phyloP scores from a whole-genome alignment of 2,329 filamentous ascomycete species.

The Aspergillus amoenus region DNA sequence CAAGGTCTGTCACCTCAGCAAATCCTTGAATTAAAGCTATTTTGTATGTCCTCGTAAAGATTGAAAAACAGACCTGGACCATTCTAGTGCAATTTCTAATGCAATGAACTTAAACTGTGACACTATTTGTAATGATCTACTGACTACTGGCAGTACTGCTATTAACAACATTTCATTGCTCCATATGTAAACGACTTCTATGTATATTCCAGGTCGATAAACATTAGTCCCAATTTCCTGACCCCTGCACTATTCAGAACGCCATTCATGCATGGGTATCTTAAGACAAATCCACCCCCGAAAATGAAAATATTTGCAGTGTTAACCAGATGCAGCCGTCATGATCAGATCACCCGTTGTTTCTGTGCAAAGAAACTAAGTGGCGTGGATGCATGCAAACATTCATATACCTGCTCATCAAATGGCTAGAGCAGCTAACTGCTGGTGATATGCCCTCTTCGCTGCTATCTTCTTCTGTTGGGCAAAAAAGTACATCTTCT shows the following conservation, averaged over 20 bases:
- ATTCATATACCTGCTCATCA: background rate
- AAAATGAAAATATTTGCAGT: background rate
- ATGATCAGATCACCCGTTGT: background rate
- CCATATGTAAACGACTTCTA: background rate
- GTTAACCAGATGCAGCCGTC: background rate
- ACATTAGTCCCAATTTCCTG: background rate
- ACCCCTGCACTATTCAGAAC: background rate
- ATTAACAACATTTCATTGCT: background rate
- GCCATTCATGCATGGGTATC: background rate
- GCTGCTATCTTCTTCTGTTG: constrained; percentile 4
- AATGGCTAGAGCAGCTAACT: background rate
- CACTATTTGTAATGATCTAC: too few relatives aligned
- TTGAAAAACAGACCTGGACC: background rate
- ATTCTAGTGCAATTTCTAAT: too few relatives aligned
- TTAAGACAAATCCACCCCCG: background rate
- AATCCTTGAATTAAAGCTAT: background rate
- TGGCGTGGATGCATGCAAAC: background rate
- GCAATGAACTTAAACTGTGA: too few relatives aligned
- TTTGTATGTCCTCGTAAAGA: background rate
- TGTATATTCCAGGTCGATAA: background rate
- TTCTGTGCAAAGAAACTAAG: background rate
- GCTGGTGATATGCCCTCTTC: background rate
- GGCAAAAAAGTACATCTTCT: background rate
- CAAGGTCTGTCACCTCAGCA: background rate
- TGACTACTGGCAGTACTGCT: too few relatives aligned